phyloP scores from a whole-genome alignment of 2,329 filamentous ascomycete genomes.

The Colletotrichum sp. region DNA sequence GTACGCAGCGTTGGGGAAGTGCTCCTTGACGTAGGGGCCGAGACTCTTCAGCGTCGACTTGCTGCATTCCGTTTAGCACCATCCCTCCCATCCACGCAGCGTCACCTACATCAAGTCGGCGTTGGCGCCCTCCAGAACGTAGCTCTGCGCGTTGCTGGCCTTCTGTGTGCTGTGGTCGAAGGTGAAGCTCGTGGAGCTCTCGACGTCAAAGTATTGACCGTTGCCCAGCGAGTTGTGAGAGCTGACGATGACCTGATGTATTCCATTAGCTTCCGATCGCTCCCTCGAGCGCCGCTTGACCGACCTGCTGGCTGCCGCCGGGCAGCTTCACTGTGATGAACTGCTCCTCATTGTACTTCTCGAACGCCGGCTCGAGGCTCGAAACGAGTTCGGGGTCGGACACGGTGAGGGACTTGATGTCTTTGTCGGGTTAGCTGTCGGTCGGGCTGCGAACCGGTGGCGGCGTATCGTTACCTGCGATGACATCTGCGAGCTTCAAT shows the following conservation, averaged over 20 bases:
- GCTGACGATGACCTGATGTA: conserved; percentile 78
- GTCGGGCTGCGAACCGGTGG: neutral
- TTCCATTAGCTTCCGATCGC: neutral
- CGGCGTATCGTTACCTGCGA: conserved; percentile 67
- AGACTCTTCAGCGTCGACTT: conserved; percentile 85
- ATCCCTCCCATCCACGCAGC: neutral
- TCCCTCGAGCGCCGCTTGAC: neutral
- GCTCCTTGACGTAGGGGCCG: conserved; percentile 78
- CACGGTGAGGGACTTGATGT: conserved; percentile 85
- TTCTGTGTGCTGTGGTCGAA: conserved; percentile 89
- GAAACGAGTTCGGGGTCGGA: conserved; percentile 71
- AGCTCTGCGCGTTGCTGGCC: conserved; percentile 81
- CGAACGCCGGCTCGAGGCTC: conserved; percentile 81
- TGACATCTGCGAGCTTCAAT: conserved; percentile 80
- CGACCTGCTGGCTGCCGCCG: conserved; percentile 70
- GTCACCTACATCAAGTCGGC: conserved; percentile 76
- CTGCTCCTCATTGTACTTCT: conserved; percentile 97
- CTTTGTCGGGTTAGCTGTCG: conserved; percentile 48
- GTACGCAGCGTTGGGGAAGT: conserved; percentile 82
- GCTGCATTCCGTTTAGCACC: conserved; percentile 47
- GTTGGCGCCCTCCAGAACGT: conserved; percentile 78
- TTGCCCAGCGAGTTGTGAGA: conserved; percentile 81
- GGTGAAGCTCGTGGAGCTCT: conserved; percentile 84
- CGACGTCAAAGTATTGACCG: conserved; percentile 88
- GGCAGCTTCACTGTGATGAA: conserved; percentile 89